Evolutionary conservation across 352 stramenopile species (phyloP).

Genomic region (Globisporangium recalcitrans): DNA sequence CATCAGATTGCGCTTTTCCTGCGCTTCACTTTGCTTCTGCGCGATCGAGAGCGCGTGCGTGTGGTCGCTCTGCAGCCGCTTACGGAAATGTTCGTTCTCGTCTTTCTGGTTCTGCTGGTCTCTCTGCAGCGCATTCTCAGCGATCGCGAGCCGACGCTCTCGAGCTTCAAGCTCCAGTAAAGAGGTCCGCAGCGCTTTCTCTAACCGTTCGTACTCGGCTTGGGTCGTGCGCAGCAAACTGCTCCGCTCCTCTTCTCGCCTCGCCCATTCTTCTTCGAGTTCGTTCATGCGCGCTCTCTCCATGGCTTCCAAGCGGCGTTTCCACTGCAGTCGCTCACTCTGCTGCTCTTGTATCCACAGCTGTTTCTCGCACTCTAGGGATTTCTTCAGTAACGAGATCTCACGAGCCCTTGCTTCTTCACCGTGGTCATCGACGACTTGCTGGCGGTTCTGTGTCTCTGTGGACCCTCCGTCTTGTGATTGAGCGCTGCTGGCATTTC

Average conservation of each 20-base stretch:
- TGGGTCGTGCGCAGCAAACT: slow-evolving; percentile 45
- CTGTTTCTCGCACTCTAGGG: slow-evolving; percentile 30
- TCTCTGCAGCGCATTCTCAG: slow-evolving; percentile 47
- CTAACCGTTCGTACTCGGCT: slow-evolving; percentile 62
- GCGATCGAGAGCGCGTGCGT: slow-evolving; percentile 42
- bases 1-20: slow-evolving; percentile 35
- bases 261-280: slow-evolving; percentile 74
- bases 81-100: slow-evolving; percentile 51
- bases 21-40: slow-evolving; percentile 47
- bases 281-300: slow-evolving; percentile 71
- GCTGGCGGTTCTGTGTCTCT: background rate
- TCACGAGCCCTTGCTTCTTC: slow-evolving; percentile 14
- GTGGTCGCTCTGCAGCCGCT: slow-evolving; percentile 61
- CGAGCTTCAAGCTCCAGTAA: slow-evolving; percentile 53
- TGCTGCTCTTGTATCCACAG: slow-evolving; percentile 47
- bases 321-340: slow-evolving; percentile 47
- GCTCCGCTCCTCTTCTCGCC: slow-evolving; percentile 67
- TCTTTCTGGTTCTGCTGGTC: slow-evolving; percentile 51
- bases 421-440: background rate
- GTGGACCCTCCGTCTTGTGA: background rate
- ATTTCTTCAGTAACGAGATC: slow-evolving; percentile 25
- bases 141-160: slow-evolving; percentile 48
- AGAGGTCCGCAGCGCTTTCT: slow-evolving; percentile 50
- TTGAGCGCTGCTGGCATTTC: background rate
- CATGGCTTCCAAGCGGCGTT: slow-evolving; percentile 38